phyloP scores from a whole-genome alignment of 352 stramenopile genomes.

The Phytopythium chamaehyphon region DNA sequence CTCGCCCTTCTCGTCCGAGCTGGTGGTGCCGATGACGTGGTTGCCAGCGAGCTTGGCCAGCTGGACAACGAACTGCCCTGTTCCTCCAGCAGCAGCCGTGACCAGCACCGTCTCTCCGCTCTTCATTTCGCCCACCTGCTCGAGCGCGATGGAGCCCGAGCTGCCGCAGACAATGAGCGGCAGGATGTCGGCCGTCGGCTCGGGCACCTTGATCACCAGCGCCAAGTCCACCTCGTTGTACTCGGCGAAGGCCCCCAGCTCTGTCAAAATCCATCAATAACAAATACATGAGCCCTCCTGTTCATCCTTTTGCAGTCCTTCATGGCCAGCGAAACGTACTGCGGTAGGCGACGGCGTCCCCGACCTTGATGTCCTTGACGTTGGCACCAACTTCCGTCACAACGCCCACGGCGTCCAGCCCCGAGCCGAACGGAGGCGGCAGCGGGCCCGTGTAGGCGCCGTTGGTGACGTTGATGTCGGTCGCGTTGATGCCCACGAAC shows the following conservation, averaged over 20 bases:
- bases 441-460: slow-evolving; percentile 29
- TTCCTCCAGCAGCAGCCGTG: slow-evolving; percentile 64
- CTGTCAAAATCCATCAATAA: too few species aligned
- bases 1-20: slow-evolving; percentile 82
- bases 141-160: slow-evolving; percentile 42
- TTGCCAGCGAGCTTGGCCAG: slow-evolving; percentile 80
- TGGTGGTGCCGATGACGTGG: slow-evolving; percentile 77
- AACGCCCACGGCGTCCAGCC: slow-evolving; percentile 37
- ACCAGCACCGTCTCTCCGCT: slow-evolving; percentile 58
- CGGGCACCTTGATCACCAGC: slow-evolving; percentile 28
- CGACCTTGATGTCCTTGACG: slow-evolving; percentile 45
- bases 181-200: slow-evolving; percentile 16
- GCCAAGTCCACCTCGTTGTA: slow-evolving; percentile 33
- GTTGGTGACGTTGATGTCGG: slow-evolving; percentile 59
- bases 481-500: slow-evolving; percentile 56
- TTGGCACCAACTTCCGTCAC: slow-evolving; percentile 31
- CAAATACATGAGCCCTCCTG: too few species aligned
- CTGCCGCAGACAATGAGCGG: slow-evolving; percentile 36
- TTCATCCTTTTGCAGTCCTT: too few species aligned
- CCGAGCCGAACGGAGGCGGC: slow-evolving; percentile 40
- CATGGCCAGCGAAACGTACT: too few species aligned
- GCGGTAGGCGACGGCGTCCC: slow-evolving; percentile 36
- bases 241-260: slow-evolving; percentile 49
- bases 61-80: slow-evolving; percentile 81
- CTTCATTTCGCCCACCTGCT: slow-evolving; percentile 54